Base-by-base conservation (phyloP, 371 early-diverging fungal species). In the Blakeslea trispora region DNA sequence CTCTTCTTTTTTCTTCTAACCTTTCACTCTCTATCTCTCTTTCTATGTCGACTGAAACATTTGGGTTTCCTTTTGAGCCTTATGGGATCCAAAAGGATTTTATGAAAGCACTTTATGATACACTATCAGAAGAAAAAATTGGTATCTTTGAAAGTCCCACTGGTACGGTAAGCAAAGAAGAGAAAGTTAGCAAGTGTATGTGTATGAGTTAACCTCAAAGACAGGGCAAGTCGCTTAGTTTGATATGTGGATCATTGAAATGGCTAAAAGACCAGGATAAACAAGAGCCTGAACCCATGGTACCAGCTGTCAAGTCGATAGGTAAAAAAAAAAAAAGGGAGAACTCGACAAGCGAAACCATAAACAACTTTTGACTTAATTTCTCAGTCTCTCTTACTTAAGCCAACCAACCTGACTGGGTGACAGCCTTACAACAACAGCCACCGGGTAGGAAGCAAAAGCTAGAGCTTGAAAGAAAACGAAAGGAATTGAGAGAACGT, bases 71-170 rank as follows among this genome's bases (percentile, higher is more conserved):
- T 0, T 86, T 84, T 53, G 61, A 64, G 21, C 93, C 96, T 0
- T 96, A 91, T 61, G 11, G 56, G 2, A 90, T 92, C 45, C 96
- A 96, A 64, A 61, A 79, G 45, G 82, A 88, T 4, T 92, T 95
- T 48, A 95, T 96, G 95, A 58, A 66, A 31, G 69, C 72, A 21
- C 70, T 94, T 22, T 93, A 89, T 64, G 71, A 81, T 10, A 77
- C 81, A 6, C 66, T 93, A 4, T 86, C 89, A 18, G 55, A 77
- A 19, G 71, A 82, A 4, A 84, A 91, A 51, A 81, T 95, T 48
- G 91, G 88, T 8, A 83, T 96, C 2, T 91, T 95, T 54, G 94
- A 95, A 66, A 87, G 87, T 21, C 97, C 97, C 5, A 96, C 95
- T 3, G 95, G 97, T 13, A 95, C 95, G 5, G 91, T 89, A 72